Conservation (phyloP, 768 basidiomycete species). For the Lentinus tigrinus region DNA sequence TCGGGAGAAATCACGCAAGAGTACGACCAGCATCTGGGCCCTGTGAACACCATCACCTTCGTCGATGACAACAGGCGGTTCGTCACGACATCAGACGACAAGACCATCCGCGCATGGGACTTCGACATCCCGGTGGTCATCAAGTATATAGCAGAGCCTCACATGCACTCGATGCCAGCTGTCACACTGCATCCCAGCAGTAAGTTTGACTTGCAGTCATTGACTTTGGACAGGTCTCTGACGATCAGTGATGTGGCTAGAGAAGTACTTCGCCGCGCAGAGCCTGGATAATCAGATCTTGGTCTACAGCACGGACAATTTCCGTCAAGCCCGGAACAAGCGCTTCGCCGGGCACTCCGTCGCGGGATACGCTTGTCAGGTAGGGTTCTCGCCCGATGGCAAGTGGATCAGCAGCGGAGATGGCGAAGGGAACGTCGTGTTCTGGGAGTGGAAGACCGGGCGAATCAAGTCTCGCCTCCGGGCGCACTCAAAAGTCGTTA, state of each 20-base stretch:
- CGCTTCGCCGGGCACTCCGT: conserved; percentile 96
- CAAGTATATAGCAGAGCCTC: conserved; percentile 98
- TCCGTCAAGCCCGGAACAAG: conserved; percentile 98
- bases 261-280: conserved; percentile 97
- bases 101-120: conserved; percentile 99
- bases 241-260: conserved; percentile 35
- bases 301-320: conserved; percentile 96
- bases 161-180: conserved; percentile 99
- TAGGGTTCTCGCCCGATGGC: conserved; percentile 97
- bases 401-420: conserved; percentile 98
- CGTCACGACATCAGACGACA: conserved; percentile 98
- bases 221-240: neutral
- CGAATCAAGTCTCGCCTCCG: conserved; percentile 87
- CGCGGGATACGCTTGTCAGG: conserved; percentile 95
- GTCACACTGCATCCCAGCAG: conserved; percentile 94
- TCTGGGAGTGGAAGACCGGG: conserved; percentile 99
- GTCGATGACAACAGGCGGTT: conserved; percentile 98
- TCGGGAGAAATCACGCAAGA: conserved; percentile 96
- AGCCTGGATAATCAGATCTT: conserved; percentile 98
- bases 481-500: conserved; percentile 95
- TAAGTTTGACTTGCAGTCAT: conserved; percentile 42
- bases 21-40: conserved; percentile 97
- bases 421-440: conserved; percentile 90
- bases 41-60: conserved; percentile 98
- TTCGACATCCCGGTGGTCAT: conserved; percentile 99